Evolutionary conservation across 495 filamentous ascomycete species (phyloP).

Genomic region (Hypomontagnella monticulosa): DNA sequence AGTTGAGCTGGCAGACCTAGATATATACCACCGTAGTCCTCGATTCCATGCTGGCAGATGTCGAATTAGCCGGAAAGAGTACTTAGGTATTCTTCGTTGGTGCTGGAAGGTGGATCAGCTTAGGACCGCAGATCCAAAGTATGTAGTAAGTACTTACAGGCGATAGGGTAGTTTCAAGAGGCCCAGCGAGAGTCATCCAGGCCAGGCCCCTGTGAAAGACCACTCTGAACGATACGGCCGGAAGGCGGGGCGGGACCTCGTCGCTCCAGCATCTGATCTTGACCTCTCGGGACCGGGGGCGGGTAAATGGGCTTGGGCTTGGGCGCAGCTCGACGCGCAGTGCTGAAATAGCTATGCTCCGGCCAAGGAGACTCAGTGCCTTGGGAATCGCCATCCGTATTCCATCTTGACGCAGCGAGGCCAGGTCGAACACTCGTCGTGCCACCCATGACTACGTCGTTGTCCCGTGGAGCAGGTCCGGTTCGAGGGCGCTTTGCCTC

Average conservation of each 20-base stretch:
- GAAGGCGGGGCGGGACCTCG: not conserved
- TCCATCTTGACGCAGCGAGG: conserved; percentile 27
- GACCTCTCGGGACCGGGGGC: not conserved
- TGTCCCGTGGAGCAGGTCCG: not conserved
- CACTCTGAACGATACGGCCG: conserved; percentile 25
- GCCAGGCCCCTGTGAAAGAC: conserved; percentile 27
- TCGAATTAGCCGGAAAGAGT: too few relatives aligned
- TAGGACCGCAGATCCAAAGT: too few relatives aligned
- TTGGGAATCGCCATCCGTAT: not conserved
- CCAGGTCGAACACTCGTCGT: not conserved
- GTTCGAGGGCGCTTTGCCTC: too few relatives aligned
- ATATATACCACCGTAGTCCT: too few relatives aligned
- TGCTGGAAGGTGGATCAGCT: too few relatives aligned
- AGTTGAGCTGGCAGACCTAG: too few relatives aligned
- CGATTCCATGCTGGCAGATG: too few relatives aligned
- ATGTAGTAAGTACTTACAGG: too few relatives aligned
- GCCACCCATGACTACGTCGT: conserved; percentile 12
- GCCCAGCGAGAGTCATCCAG: conserved; percentile 35
- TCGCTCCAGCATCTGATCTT: not conserved
- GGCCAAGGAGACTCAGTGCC: too few relatives aligned
- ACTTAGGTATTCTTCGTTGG: too few relatives aligned
- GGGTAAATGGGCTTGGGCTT: not conserved
- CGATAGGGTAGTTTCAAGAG: not conserved
- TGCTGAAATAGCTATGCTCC: too few relatives aligned
- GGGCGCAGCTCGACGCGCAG: too few relatives aligned